Evolutionary conservation across 208 protist genomes (phyloP).

Genomic region (Trypanosoma caninum): DNA sequence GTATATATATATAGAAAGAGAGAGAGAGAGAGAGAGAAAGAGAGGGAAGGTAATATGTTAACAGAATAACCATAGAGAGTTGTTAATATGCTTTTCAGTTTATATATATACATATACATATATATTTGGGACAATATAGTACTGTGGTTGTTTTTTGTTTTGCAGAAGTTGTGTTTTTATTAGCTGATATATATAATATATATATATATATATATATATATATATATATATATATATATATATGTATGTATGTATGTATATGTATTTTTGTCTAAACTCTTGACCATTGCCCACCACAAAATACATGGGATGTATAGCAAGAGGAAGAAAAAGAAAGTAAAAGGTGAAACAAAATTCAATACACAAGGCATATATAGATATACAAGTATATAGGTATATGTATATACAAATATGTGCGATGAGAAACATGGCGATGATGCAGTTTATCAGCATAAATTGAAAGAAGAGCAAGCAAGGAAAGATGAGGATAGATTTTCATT

Average conservation of each 20-base stretch:
- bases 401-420: no score
- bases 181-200: not conserved
- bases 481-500: no score
- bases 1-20: no score
- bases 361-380: no score
- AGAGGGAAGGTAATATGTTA: not conserved
- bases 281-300: not conserved
- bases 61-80: not conserved
- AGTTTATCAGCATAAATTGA: no score
- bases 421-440: no score
- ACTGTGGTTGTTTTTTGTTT: not conserved
- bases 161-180: not conserved
- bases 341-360: no score
- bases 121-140: not conserved
- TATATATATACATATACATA: not conserved
- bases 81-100: not conserved
- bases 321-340: no score
- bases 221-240: not conserved
- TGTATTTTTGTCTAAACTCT: not conserved
- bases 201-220: slow-evolving; percentile 12
- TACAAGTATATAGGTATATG: no score
- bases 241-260: no score
- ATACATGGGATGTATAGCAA: no score
- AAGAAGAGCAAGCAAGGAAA: no score
- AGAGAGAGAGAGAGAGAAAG: not conserved